A percentile compares a stretch with the other conserved stretches of the same genome.
These are phyloP conservation scores for Trichosporon asahii DNA, from an alignment of 1,284 basidiomycete species.

Conservation along the genomic window DNA sequence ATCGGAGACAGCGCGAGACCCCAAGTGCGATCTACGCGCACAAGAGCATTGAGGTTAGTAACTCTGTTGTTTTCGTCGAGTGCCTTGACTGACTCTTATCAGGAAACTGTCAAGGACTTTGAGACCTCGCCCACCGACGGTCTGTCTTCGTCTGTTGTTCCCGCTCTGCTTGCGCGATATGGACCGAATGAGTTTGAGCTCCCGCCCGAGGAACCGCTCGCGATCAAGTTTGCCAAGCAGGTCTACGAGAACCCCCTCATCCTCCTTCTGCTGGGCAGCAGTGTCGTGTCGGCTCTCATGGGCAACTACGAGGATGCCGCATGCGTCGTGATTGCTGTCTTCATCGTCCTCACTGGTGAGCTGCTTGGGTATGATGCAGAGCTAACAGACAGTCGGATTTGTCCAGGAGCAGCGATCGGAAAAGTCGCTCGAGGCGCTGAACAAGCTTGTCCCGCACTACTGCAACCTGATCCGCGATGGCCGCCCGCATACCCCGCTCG, in stretches of 20 bases:
- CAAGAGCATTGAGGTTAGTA: conserved; percentile 41
- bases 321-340: conserved; percentile 87
- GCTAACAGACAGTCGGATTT: conserved; percentile 69
- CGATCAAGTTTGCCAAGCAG: conserved; percentile 78
- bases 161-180: conserved; percentile 64
- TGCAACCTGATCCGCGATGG: conserved; percentile 86
- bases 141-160: conserved; percentile 63
- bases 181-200: conserved; percentile 95
- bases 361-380: conserved; percentile 9
- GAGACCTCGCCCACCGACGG: conserved; percentile 65
- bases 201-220: conserved; percentile 70
- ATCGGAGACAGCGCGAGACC: conserved; percentile 45
- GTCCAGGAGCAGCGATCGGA: conserved; percentile 93
- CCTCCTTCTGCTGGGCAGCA: conserved; percentile 80
- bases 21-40: conserved; percentile 48
- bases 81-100: conserved; percentile 23
- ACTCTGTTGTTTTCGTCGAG: not conserved
- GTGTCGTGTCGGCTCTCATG: conserved; percentile 79
- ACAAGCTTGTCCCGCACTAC: conserved; percentile 94
- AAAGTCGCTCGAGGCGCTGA: conserved; percentile 88
- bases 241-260: conserved; percentile 93
- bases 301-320: conserved; percentile 92
- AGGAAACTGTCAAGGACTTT: conserved; percentile 51
- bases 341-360: conserved; percentile 87
- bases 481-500: conserved; percentile 71